These are phyloP conservation scores for Xanthoconium separans DNA, from an alignment of 1,284 basidiomycete species.

Conservation along the genomic window DNA sequence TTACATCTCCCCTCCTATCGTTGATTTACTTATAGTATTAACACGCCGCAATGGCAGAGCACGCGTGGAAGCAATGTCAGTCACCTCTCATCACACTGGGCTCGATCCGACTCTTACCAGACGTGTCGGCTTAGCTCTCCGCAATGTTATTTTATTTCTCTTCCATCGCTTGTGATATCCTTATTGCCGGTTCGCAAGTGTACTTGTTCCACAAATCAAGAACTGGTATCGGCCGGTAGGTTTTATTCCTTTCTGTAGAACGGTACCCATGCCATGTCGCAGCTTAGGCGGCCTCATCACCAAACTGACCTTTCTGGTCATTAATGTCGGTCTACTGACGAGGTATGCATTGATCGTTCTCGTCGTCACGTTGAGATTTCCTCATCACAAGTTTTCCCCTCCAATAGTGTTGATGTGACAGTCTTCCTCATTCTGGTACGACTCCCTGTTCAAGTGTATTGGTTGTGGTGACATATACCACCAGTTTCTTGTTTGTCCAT, in stretches of 20 bases:
- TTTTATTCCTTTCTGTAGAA: neutral
- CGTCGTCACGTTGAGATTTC: neutral
- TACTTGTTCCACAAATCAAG: constrained; percentile 34
- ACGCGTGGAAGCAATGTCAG: constrained; percentile 28
- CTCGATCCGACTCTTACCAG: neutral
- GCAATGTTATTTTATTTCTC: constrained; percentile 31
- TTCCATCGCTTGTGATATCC: constrained; percentile 31
- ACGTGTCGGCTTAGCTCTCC: constrained; percentile 19
- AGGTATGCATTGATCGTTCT: constrained; percentile 21
- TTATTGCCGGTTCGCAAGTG: constrained; percentile 33
- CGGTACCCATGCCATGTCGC: neutral
- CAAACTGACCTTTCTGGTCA: constrained; percentile 29
- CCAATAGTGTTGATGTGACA: constrained; percentile 27
- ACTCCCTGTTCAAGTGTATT: neutral
- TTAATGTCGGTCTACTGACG: constrained; percentile 32
- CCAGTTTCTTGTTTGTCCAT: constrained; percentile 31
- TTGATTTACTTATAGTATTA: constrained; percentile 16
- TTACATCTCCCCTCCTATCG: neutral
- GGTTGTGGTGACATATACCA: neutral
- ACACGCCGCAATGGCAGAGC: constrained; percentile 28
- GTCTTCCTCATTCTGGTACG: constrained; percentile 31
- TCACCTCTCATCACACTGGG: neutral
- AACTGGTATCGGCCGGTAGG: constrained; percentile 32
- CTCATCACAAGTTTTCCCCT: neutral
- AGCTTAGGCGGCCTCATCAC: constrained; percentile 33